phyloP scores from a whole-genome alignment of 139 green algal species.

The Haematococcus lacustris region DNA sequence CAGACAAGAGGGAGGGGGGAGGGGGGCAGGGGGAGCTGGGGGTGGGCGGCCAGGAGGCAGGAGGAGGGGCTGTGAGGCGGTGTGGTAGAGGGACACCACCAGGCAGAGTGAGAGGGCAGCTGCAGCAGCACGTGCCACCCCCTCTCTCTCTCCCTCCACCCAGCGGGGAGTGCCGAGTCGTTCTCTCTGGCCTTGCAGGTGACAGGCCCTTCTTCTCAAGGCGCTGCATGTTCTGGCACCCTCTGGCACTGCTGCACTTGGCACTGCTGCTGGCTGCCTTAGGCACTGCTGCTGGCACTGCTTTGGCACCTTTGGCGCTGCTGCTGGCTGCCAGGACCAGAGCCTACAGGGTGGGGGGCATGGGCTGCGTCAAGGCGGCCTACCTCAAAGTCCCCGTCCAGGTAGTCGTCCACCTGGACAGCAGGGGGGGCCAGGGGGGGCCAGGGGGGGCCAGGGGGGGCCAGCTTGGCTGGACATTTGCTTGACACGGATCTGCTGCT shows the following conservation, averaged over 20 bases:
- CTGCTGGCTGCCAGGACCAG: background rate
- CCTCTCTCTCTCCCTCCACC: no score
- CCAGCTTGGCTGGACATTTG: background rate
- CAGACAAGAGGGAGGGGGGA: no score
- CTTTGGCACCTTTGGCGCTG: background rate
- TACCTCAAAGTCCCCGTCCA: constrained; percentile 15
- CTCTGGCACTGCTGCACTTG: background rate
- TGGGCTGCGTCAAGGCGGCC: background rate
- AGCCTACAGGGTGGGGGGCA: background rate
- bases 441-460: background rate
- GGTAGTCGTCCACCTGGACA: constrained; percentile 32
- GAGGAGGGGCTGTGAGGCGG: no score
- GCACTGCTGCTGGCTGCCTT: background rate
- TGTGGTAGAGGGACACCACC: no score
- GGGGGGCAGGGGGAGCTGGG: no score
- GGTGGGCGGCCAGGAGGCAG: no score
- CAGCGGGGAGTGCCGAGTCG: no score
- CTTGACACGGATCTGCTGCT: no score
- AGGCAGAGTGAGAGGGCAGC: no score
- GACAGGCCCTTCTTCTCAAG: background rate
- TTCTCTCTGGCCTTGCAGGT: no score
- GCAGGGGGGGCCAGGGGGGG: background rate
- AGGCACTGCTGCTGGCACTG: background rate
- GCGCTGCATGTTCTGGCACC: background rate
- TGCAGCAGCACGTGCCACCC: no score